A percentile compares a stretch with the other conserved stretches of the same genome.
These are phyloP conservation scores for Leccinum truebloodii DNA, from an alignment of 768 basidiomycete genomes.

Conservation along the genomic window DNA sequence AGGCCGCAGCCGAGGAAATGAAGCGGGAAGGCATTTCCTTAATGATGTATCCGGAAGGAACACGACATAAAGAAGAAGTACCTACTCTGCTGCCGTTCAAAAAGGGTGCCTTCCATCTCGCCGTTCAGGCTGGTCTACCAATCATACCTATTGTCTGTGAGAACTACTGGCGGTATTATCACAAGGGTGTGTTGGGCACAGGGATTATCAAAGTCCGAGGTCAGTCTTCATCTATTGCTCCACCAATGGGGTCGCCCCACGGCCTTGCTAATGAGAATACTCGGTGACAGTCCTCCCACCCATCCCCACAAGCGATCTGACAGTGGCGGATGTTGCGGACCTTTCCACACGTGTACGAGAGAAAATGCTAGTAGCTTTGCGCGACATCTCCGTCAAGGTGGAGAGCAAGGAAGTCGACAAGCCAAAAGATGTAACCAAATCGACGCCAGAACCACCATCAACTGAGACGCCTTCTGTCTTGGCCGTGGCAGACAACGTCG, in stretches of 20 bases:
- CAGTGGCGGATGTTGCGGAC: slow-evolving; percentile 64
- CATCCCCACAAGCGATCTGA: slow-evolving; percentile 71
- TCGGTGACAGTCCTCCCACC: slow-evolving; percentile 79
- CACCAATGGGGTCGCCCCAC: background rate
- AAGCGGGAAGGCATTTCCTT: slow-evolving; percentile 68
- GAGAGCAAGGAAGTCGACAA: slow-evolving; percentile 28
- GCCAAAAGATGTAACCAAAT: slow-evolving; percentile 16
- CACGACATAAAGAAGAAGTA: slow-evolving; percentile 67
- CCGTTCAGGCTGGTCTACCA: slow-evolving; percentile 86
- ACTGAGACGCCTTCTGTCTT: slow-evolving; percentile 5
- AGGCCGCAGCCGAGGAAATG: slow-evolving; percentile 77
- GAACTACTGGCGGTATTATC: slow-evolving; percentile 91
- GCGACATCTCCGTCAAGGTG: slow-evolving; percentile 69
- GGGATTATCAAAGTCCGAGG: slow-evolving; percentile 84
- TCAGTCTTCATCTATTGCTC: slow-evolving; percentile 15
- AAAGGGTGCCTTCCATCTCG: slow-evolving; percentile 98
- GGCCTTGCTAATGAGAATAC: slow-evolving; percentile 5
- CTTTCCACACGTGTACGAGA: slow-evolving; percentile 69
- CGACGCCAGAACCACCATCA: slow-evolving; percentile 26
- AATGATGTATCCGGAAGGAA: slow-evolving; percentile 98
- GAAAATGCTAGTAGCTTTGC: slow-evolving; percentile 76
- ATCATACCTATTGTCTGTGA: slow-evolving; percentile 91
- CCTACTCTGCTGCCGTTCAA: slow-evolving; percentile 85
- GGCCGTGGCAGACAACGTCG: slow-evolving; percentile 28
- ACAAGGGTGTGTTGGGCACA: slow-evolving; percentile 68